Conservation (phyloP, 345 rosid species). For the Leavenworthia alabamica region DNA sequence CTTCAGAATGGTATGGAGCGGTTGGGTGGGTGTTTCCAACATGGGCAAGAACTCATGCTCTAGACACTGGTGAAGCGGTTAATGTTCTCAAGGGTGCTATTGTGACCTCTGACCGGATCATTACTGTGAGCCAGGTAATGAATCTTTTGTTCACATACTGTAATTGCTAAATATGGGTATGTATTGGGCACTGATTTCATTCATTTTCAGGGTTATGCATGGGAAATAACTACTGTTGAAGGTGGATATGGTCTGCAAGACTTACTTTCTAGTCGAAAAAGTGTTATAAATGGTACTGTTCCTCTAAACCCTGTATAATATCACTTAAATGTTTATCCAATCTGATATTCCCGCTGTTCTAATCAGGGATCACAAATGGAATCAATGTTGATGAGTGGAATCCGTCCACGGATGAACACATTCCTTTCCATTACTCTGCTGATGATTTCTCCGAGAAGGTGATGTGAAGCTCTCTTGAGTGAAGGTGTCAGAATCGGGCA, state of each 20-base stretch:
- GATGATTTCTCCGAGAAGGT: constrained; percentile 85
- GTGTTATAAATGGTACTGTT: constrained; percentile 63
- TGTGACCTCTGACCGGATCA: constrained; percentile 81
- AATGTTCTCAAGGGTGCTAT: constrained; percentile 94
- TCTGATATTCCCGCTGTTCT: neutral
- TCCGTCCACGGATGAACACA: constrained; percentile 65
- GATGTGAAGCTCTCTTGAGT: neutral
- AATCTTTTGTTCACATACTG: neutral
- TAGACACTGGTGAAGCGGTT: constrained; percentile 97
- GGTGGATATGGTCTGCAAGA: constrained; percentile 93
- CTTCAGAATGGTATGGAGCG: constrained; percentile 87
- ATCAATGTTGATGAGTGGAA: constrained; percentile 78
- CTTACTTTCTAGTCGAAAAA: constrained; percentile 58
- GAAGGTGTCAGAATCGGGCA: neutral
- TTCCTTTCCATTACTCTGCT: constrained; percentile 53
- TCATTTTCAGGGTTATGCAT: constrained; percentile 70
- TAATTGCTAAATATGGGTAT: neutral
- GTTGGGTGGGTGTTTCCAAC: constrained; percentile 93
- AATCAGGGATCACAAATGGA: constrained; percentile 82
- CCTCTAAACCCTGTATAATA: neutral
- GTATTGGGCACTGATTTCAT: neutral
- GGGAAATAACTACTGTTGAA: constrained; percentile 95
- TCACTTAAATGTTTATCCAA: neutral
- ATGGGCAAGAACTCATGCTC: constrained; percentile 98
- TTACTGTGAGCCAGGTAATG: constrained; percentile 90